phyloP scores from a whole-genome alignment of 805 yeast species.

The Pichia rugopelliculosa region DNA sequence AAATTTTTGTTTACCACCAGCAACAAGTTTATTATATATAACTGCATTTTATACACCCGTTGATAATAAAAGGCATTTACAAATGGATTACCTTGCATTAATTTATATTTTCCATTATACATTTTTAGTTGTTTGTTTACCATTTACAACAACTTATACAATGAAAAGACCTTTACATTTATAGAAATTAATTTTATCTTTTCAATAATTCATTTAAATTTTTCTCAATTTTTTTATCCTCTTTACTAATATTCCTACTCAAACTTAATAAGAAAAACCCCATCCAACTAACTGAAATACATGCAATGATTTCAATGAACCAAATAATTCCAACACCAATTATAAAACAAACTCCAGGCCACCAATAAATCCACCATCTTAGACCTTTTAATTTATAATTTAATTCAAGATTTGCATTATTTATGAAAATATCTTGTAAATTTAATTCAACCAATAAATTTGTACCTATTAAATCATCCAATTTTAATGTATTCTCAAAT shows the following conservation, averaged over 20 bases:
- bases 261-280: not conserved
- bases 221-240: not conserved
- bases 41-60: slow-evolving; percentile 84
- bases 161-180: slow-evolving; percentile 41
- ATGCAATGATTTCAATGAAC: slow-evolving; percentile 5
- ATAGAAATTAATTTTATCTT: slow-evolving; percentile 12
- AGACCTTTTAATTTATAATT: slow-evolving; percentile 11
- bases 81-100: slow-evolving; percentile 82
- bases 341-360: slow-evolving; percentile 14
- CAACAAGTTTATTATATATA: slow-evolving; percentile 83
- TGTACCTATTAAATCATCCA: slow-evolving; percentile 2
- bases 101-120: slow-evolving; percentile 68
- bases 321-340: slow-evolving; percentile 11
- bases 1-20: slow-evolving; percentile 76
- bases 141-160: slow-evolving; percentile 67
- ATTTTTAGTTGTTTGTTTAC: slow-evolving; percentile 58
- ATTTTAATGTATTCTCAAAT: slow-evolving; percentile 3
- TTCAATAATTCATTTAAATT: slow-evolving; percentile 6
- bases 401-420: slow-evolving; percentile 7
- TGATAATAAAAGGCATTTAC: slow-evolving; percentile 39
- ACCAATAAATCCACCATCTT: slow-evolving; percentile 15
- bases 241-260: not conserved
- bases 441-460: slow-evolving; percentile 12
- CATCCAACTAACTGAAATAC: slow-evolving; percentile 8
- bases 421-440: slow-evolving; percentile 6